These are phyloP conservation scores for Wickerhamiella domercqiae DNA, from an alignment of 805 yeast genomes.

Conservation along the genomic window DNA sequence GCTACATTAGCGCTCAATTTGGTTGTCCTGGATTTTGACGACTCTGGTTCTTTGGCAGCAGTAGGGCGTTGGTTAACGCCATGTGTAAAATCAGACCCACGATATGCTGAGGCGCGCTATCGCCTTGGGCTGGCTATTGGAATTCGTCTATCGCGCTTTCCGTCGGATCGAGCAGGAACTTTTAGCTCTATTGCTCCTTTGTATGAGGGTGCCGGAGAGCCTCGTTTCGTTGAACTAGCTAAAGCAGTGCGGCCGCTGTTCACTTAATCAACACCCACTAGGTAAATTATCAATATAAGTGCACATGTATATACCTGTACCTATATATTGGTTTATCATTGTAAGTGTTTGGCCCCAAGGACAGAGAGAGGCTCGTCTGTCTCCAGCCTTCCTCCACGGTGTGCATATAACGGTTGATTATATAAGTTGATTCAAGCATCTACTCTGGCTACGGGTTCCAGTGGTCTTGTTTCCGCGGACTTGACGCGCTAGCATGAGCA, in stretches of 20 bases:
- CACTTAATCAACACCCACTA: not conserved
- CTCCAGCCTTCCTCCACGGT: no score
- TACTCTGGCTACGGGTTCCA: no score
- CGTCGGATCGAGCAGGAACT: not conserved
- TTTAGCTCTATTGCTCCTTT: not conserved
- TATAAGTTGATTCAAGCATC: no score
- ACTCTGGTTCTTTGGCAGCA: slow-evolving; percentile 1
- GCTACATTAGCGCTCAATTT: slow-evolving; percentile 27
- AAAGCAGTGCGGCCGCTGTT: slow-evolving; percentile 4
- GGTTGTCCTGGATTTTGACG: slow-evolving; percentile 8
- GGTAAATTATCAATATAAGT: no score
- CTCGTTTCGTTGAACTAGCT: slow-evolving; percentile 8
- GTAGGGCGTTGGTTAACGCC: not conserved
- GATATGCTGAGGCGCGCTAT: slow-evolving; percentile 14
- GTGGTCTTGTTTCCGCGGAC: no score
- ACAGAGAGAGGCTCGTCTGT: no score
- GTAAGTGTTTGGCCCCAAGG: no score
- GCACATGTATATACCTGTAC: no score
- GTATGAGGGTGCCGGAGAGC: slow-evolving; percentile 3
- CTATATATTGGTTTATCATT: no score
- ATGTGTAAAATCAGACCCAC: not conserved
- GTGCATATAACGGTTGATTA: no score
- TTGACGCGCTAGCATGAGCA: no score
- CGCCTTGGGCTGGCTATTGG: slow-evolving; percentile 17
- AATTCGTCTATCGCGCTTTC: slow-evolving; percentile 7